phyloP scores from a whole-genome alignment of 2,329 filamentous ascomycete species.

The Colletotrichum caudatum region DNA sequence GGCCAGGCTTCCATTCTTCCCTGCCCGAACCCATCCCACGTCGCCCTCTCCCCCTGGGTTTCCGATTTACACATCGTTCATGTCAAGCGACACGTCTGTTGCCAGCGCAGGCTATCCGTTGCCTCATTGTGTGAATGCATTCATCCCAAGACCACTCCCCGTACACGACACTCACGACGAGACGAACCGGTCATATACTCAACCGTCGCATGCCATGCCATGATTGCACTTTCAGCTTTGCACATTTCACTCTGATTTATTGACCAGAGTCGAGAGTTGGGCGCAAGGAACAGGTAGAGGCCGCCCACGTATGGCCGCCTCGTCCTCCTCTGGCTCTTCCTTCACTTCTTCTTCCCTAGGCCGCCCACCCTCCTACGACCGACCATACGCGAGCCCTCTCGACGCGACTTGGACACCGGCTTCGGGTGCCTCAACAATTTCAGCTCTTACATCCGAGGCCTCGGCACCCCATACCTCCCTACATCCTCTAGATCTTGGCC shows the following conservation, averaged over 20 bases:
- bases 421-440: constrained; percentile 58
- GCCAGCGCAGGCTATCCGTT: neutral
- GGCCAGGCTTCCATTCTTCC: neutral
- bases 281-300: constrained; percentile 1
- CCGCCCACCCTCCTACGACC: constrained; percentile 56
- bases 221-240: constrained; percentile 2
- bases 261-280: constrained; percentile 19
- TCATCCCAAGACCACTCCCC: constrained; percentile 2
- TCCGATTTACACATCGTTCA: neutral
- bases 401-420: constrained; percentile 61
- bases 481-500: constrained; percentile 62
- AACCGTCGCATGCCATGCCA: constrained; percentile 22
- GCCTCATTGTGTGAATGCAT: constrained; percentile 30
- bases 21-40: neutral
- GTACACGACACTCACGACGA: constrained; percentile 8
- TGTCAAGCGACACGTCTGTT: neutral
- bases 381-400: constrained; percentile 57
- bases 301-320: constrained; percentile 52
- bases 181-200: constrained; percentile 11
- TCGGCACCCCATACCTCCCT: constrained; percentile 57
- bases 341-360: constrained; percentile 60
- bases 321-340: constrained; percentile 62
- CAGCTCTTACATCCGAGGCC: constrained; percentile 54
- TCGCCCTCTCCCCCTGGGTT: neutral
- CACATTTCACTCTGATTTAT: constrained; percentile 18